Percentiles rank a stretch among this genome's conserved stretches.
These are phyloP conservation scores for Boletus fagicola DNA, from an alignment of 768 basidiomycete species.

Conservation along the genomic window DNA sequence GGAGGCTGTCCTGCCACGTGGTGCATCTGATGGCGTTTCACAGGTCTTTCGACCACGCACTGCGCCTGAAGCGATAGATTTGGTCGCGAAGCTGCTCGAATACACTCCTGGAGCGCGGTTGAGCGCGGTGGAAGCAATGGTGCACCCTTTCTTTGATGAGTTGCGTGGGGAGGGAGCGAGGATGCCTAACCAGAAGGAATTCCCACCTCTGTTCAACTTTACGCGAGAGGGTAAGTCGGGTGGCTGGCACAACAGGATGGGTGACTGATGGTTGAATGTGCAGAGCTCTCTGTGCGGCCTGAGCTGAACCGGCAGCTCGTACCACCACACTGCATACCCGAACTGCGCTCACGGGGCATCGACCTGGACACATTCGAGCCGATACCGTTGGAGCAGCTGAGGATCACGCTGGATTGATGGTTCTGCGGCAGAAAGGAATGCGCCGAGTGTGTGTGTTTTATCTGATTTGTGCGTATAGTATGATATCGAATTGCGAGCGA, in stretches of 20 bases:
- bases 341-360: conserved; percentile 83
- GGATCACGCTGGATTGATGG: conserved; percentile 87
- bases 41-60: conserved; percentile 99
- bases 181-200: conserved; percentile 97
- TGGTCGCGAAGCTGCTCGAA: conserved; percentile 92
- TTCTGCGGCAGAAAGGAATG: conserved; percentile 28
- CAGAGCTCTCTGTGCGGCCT: conserved; percentile 95
- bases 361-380: conserved; percentile 90
- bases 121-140: conserved; percentile 88
- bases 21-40: conserved; percentile 13
- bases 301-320: conserved; percentile 92
- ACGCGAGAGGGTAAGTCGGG: conserved; percentile 82
- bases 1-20: conserved; percentile 2
- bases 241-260: not conserved
- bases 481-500: conserved; percentile 35
- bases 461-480: conserved; percentile 37
- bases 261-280: conserved; percentile 8
- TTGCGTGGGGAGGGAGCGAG: conserved; percentile 83
- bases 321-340: conserved; percentile 84
- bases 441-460: conserved; percentile 17
- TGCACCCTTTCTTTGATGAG: conserved; percentile 97
- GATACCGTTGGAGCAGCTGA: conserved; percentile 94
- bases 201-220: conserved; percentile 93
- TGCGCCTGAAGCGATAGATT: conserved; percentile 91
- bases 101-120: conserved; percentile 96